Conservation (phyloP, 164 flowering plant genomes). For the Vitis cinerea region DNA sequence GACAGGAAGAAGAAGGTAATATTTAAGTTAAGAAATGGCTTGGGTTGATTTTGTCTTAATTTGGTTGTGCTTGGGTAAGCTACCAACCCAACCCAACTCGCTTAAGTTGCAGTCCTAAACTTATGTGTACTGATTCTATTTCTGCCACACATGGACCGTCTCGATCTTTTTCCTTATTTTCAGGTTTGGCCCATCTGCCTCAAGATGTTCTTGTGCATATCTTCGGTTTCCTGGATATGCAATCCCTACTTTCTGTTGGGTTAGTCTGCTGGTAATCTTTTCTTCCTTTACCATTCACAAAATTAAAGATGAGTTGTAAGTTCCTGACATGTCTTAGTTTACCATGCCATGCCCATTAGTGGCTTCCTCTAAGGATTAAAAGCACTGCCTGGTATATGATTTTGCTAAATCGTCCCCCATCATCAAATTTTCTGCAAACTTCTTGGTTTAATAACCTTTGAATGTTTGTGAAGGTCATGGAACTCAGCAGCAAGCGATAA, state of each 20-base stretch:
- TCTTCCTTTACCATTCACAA: background rate
- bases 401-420: background rate
- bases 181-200: slow-evolving; percentile 59
- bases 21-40: background rate
- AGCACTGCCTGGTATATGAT: no score
- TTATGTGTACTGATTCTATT: background rate
- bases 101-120: no score
- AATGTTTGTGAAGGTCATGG: slow-evolving; percentile 66
- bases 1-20: slow-evolving; percentile 41
- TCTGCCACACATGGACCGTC: background rate
- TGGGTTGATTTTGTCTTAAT: no score
- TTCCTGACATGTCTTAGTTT: background rate
- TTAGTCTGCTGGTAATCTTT: slow-evolving; percentile 65
- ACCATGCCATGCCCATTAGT: no score
- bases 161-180: background rate
- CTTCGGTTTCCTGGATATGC: slow-evolving; percentile 75
- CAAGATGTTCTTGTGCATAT: slow-evolving; percentile 76
- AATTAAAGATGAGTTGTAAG: background rate
- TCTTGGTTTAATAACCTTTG: background rate
- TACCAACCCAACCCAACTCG: no score
- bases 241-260: slow-evolving; percentile 56
- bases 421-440: background rate
- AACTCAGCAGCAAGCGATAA: slow-evolving; percentile 69
- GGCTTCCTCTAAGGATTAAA: no score
- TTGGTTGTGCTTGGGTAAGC: no score